Percentiles rank a stretch among this genome's conserved stretches.
Conservation (phyloP, 805 yeast species). For the Saturnispora sanitii region DNA sequence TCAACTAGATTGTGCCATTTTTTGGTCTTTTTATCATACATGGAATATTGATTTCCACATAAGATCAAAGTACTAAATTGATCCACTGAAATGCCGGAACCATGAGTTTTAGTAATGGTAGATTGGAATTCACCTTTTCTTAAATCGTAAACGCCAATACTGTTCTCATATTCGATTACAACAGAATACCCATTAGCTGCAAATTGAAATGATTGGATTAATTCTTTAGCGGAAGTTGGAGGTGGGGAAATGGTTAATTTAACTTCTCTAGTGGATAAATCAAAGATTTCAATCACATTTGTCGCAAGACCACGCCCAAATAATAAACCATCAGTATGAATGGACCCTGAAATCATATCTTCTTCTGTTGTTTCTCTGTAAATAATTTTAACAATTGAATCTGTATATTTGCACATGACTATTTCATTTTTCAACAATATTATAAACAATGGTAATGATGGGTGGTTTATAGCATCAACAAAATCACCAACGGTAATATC, state of each 20-base stretch:
- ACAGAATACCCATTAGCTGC: slow-evolving; percentile 56
- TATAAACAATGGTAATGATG: slow-evolving; percentile 11
- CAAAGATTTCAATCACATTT: slow-evolving; percentile 12
- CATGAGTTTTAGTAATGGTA: background rate
- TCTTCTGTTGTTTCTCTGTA: slow-evolving; percentile 7
- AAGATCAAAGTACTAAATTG: slow-evolving; percentile 7
- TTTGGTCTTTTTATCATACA: slow-evolving; percentile 9
- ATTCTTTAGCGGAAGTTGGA: background rate
- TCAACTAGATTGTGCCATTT: slow-evolving; percentile 1
- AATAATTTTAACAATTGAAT: slow-evolving; percentile 3
- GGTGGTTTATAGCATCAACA: slow-evolving; percentile 9
- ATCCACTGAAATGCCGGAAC: slow-evolving; percentile 8
- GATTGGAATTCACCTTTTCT: slow-evolving; percentile 14
- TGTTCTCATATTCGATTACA: slow-evolving; percentile 13
- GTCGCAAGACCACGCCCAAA: slow-evolving; percentile 10
- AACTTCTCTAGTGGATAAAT: slow-evolving; percentile 7
- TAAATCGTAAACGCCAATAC: slow-evolving; percentile 18
- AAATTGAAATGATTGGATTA: slow-evolving; percentile 7
- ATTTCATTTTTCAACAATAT: slow-evolving; percentile 3
- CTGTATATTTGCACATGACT: slow-evolving; percentile 4
- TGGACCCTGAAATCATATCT: slow-evolving; percentile 4
- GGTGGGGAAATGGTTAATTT: slow-evolving; percentile 9
- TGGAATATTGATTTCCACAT: slow-evolving; percentile 1
- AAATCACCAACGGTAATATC: slow-evolving; percentile 3
- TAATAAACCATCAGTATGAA: slow-evolving; percentile 18